Base-by-base conservation (phyloP, 768 basidiomycete genomes). In the Epithele typhae region DNA sequence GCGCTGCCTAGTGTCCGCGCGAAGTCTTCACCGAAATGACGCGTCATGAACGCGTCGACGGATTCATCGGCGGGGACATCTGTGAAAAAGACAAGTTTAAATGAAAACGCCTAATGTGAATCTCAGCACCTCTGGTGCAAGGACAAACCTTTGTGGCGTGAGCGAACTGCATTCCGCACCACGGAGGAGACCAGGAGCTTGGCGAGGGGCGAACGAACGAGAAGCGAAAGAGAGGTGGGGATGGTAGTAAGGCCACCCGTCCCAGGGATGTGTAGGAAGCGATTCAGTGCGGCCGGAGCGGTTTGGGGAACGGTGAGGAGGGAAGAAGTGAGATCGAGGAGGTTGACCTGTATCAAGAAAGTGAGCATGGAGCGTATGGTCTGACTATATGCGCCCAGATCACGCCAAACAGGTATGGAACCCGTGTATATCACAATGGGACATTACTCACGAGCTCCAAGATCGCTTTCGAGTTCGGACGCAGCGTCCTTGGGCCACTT, bases 401-500 rank as follows among this genome's bases (percentile, higher is more conserved):
- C n/a, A n/a, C 27, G 27, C 7, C 8, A 30, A 30, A 14, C 14
- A 30, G 27, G 27, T 30, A 30, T n/a, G n/a, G n/a, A n/a, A n/a
- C n/a, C n/a, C n/a, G n/a, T n/a, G n/a, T n/a, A n/a, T n/a, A n/a
- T n/a, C n/a, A n/a, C n/a, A n/a, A n/a, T n/a, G 27, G 14, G 27
- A 30, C 7, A 44, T 10, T 43, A 68, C 84, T 64, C 59, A 92
- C 95, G 68, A 97, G 62, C 58, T 92, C 87, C 11, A 97, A 68
- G 25, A 92, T 74, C 3, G 83, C 68, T 46, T 75, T 77, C 5
- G 87, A 78, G 41, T 82, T 81, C 0, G 94, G 91, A 30, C 93
- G 67, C 24, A 99, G 69, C 14, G 90, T 94, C 33, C 94, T 71
- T 21, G 95, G 93, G 1, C 95, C 95, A 19, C 78, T 74, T 68